Conservation (phyloP, 192 early-diverging fungal genomes). For the Gamsiella multidivaricata region DNA sequence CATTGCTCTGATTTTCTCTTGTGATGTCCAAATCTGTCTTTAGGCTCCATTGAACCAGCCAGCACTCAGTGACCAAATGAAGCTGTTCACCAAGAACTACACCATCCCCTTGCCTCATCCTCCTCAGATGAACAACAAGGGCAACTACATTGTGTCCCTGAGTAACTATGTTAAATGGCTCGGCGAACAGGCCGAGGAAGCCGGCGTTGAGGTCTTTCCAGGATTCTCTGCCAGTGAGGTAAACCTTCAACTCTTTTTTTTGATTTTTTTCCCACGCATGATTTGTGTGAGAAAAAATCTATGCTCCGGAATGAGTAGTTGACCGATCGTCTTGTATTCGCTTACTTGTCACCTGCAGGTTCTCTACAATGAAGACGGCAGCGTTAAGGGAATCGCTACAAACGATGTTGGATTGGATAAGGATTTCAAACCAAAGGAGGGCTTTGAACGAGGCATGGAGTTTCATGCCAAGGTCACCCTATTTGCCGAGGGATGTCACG, state of each 20-base stretch:
- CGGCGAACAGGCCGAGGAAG: constrained; percentile 95
- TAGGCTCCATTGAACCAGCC: constrained; percentile 90
- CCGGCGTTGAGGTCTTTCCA: constrained; percentile 95
- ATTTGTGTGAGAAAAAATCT: background rate
- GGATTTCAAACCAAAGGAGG: constrained; percentile 88
- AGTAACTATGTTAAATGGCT: constrained; percentile 96
- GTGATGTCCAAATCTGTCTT: background rate
- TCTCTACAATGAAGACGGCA: constrained; percentile 92
- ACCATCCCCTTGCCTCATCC: constrained; percentile 91
- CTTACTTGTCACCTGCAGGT: constrained; percentile 50
- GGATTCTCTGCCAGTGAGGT: constrained; percentile 92
- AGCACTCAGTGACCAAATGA: constrained; percentile 86
- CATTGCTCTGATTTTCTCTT: background rate
- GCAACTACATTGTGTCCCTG: constrained; percentile 97
- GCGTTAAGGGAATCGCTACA: constrained; percentile 91
- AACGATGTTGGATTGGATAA: constrained; percentile 96
- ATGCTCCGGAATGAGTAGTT: background rate
- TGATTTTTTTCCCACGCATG: constrained; percentile 13
- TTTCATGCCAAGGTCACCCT: constrained; percentile 93
- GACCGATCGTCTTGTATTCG: no score
- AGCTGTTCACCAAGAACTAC: constrained; percentile 78
- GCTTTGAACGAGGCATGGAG: constrained; percentile 95
- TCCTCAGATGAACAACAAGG: constrained; percentile 95
- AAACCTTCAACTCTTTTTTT: background rate
- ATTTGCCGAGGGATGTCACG: constrained; percentile 99